Base-by-base conservation (phyloP, 805 yeast species). In the Metschnikowia matae region DNA sequence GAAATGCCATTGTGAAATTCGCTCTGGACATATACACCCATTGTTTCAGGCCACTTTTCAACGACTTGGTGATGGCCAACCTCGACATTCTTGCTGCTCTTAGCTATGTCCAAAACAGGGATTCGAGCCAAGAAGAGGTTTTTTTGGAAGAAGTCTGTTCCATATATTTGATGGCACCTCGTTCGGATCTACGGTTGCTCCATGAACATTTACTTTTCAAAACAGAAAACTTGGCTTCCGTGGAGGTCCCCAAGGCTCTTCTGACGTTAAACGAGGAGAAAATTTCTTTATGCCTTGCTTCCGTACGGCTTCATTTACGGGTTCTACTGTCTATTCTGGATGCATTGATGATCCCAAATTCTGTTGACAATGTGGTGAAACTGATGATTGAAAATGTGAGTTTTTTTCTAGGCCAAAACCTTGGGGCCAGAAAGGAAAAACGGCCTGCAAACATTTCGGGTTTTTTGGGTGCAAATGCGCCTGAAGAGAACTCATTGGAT, bases 211-310 rank as follows among this genome's bases (percentile, higher is more conserved):
- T 67, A 5, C 21, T 44, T 15, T 6, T 41, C 1, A 72, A 72
- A 48, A 54, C 69, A 2, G 55, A 57, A 17, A 66, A 67, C 46
- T 53, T 70, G 21, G 54, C 69, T 1, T 54, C 55, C 11, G 50
- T 53, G 26, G 71, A 69, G 48, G 44, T 70, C 26, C 50, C 65
- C 2, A 38, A 62, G 2, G 53, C 65, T 0, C 46, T 71, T 32
- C 49, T 56, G 2, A 64, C 74, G 3, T 48, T 67, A 2, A 71
- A 66, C 34, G 75, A 71, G 3, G 73, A 68, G 3, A 69, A 64
- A 49, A 59, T 70, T 3, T 48, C 59, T 3, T 40, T 63, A 4
- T 64, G 57, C 43, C 32, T 67, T 2, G 52, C 62, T 6, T 65
- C 74, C 0, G 23, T 72, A 2, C 62, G 68, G 46, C 62, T 71